Conservation (phyloP, 2,329 filamentous ascomycete species). For the Dactylonectria estremocensis region DNA sequence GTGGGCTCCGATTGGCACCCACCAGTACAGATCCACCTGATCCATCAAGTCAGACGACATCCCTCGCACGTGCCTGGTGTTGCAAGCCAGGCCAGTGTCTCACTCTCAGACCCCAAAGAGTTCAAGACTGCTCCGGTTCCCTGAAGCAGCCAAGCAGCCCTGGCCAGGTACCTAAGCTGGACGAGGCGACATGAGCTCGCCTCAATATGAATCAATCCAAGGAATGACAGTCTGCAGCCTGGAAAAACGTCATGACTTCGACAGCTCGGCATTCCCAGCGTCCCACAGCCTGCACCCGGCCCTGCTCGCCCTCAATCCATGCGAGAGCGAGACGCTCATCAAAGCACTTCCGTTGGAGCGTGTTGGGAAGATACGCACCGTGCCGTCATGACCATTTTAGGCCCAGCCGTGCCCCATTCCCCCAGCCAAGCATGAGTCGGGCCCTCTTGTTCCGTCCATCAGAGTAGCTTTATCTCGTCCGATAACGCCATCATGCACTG, state of each 20-base stretch:
- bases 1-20: constrained; percentile 46
- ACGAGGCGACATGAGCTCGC: background rate
- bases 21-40: constrained; percentile 46
- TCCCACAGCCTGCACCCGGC: background rate
- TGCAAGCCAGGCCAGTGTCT: constrained; percentile 27
- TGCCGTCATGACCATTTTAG: constrained; percentile 6
- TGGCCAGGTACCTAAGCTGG: background rate
- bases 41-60: constrained; percentile 52
- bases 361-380: background rate
- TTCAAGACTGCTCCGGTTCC: constrained; percentile 10
- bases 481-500: constrained; percentile 48
- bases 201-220: constrained; percentile 14
- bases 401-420: constrained; percentile 14
- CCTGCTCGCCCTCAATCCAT: background rate
- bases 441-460: constrained; percentile 25
- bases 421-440: constrained; percentile 33
- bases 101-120: constrained; percentile 13
- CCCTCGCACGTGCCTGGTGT: constrained; percentile 49
- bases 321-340: constrained; percentile 3
- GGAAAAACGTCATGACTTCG: constrained; percentile 14
- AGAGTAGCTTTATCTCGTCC: constrained; percentile 42
- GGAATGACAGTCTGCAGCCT: background rate
- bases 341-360: background rate
- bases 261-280: constrained; percentile 1
- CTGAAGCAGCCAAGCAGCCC: constrained; percentile 17